These are phyloP conservation scores for Cardiospermum halicacabum DNA, from an alignment of 345 rosid species.

Conservation along the genomic window DNA sequence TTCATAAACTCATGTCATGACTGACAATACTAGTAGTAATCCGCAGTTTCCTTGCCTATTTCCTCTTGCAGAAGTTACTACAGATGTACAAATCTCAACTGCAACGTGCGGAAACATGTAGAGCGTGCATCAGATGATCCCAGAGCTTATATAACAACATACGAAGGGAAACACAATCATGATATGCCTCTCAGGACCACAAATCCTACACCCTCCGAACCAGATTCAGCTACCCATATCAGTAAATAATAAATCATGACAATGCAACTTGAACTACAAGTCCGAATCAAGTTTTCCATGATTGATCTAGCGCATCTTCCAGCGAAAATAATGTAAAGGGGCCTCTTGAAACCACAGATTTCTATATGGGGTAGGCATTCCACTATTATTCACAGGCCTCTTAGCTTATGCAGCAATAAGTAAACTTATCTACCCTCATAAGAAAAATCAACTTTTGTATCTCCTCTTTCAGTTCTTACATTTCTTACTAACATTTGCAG, in stretches of 20 bases:
- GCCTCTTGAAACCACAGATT: neutral
- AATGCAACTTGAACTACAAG: neutral
- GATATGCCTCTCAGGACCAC: conserved; percentile 54
- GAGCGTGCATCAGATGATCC: conserved; percentile 94
- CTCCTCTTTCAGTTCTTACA: neutral
- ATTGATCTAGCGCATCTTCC: conserved; percentile 1
- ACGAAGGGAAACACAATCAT: conserved; percentile 92
- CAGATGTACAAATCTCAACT: conserved; percentile 72
- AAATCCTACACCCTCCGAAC: conserved; percentile 18
- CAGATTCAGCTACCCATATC: conserved; percentile 24
- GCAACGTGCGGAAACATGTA: conserved; percentile 87
- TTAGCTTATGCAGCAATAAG: neutral
- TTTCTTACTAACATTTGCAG: neutral
- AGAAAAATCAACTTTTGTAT: neutral
- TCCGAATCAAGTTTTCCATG: conserved; percentile 6
- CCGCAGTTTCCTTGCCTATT: neutral
- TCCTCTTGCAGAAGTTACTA: conserved; percentile 74
- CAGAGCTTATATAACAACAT: conserved; percentile 78
- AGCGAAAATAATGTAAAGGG: neutral
- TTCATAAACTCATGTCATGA: neutral
- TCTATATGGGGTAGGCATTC: conserved; percentile 1
- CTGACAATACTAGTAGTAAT: neutral
- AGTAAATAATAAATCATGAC: conserved; percentile 27
- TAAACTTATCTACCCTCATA: neutral
- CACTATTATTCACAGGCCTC: neutral